Evolutionary conservation across 768 basidiomycete genomes (phyloP).

Genomic region (Clitopilus hobsonii): DNA sequence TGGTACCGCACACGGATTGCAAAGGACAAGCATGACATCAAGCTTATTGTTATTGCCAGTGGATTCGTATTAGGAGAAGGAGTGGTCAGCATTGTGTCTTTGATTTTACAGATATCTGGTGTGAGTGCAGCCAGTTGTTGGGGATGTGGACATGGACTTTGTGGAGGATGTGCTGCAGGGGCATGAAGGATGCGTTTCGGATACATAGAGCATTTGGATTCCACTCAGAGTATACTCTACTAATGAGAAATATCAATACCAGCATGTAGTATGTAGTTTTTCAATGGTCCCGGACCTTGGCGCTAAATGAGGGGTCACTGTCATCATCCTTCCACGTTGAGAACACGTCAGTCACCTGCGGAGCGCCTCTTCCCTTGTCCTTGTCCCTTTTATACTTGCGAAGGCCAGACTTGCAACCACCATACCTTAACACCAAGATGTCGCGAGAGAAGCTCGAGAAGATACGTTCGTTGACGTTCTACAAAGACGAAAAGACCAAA

Average conservation of each 20-base stretch:
- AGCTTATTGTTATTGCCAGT: conserved; percentile 83
- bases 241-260: too few species aligned
- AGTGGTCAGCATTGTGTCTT: conserved; percentile 75
- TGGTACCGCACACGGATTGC: conserved; percentile 52
- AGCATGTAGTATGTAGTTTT: too few species aligned
- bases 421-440: too few species aligned
- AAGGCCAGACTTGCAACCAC: too few species aligned
- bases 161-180: conserved; percentile 56
- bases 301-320: too few species aligned
- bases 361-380: too few species aligned
- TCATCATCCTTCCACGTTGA: too few species aligned
- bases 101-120: conserved; percentile 71
- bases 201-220: background rate
- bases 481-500: conserved; percentile 60
- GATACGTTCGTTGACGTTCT: conserved; percentile 77
- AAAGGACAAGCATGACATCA: conserved; percentile 57
- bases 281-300: too few species aligned
- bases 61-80: conserved; percentile 97
- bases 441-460: conserved; percentile 67
- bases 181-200: conserved; percentile 8
- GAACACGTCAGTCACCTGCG: conserved; percentile 26
- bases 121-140: conserved; percentile 77
- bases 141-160: conserved; percentile 78
- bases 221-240: too few species aligned
- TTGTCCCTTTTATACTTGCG: too few species aligned